phyloP scores from a whole-genome alignment of 345 rosid species.

The Populus pruinosa region DNA sequence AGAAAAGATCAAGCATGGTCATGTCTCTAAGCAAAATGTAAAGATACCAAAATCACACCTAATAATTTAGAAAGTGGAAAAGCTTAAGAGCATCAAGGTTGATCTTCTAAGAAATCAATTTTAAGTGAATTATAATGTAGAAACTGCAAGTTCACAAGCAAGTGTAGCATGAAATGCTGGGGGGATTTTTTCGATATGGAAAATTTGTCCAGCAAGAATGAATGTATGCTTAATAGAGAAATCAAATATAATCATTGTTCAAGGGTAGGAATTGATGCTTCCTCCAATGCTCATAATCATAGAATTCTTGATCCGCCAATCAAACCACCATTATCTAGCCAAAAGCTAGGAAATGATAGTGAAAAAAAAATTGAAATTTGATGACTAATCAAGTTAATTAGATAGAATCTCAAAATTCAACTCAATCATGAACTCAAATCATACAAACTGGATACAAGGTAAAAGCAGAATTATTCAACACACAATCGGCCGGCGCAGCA shows the following conservation, averaged over 20 bases:
- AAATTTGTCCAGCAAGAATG: neutral
- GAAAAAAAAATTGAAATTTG: neutral
- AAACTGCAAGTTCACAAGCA: neutral
- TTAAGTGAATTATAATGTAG: neutral
- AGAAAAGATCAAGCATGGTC: too few relatives aligned
- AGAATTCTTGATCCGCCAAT: neutral
- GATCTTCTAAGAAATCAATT: neutral
- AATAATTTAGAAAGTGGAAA: too few relatives aligned
- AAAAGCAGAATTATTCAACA: neutral
- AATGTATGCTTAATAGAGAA: neutral
- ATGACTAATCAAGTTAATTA: neutral
- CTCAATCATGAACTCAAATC: neutral
- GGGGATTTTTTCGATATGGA: neutral
- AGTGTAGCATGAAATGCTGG: neutral
- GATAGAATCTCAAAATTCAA: neutral
- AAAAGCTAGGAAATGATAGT: neutral
- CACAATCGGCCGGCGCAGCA: neutral
- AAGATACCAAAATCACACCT: too few relatives aligned
- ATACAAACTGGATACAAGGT: neutral
- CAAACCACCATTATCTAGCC: neutral
- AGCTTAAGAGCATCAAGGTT: neutral
- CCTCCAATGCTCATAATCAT: neutral
- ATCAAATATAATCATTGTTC: too few relatives aligned
- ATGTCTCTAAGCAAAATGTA: too few relatives aligned
- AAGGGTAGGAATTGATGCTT: too few relatives aligned